Evolutionary conservation across 2,329 filamentous ascomycete genomes (phyloP).

Genomic region (Tolypocladium capitatum): DNA sequence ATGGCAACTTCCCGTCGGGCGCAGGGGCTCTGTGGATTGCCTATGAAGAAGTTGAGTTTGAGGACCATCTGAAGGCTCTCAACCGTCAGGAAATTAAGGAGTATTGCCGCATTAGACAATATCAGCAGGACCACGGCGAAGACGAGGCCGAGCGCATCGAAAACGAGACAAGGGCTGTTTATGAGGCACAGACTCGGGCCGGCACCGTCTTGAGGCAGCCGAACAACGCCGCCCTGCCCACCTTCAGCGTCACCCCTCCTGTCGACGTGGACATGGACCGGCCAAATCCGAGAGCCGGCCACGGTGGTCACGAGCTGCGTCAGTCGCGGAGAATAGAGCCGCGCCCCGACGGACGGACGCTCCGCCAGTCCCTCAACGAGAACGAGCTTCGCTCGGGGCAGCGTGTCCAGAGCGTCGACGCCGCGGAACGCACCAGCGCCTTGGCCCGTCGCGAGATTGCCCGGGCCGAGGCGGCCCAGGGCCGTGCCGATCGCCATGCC

Average conservation of each 20-base stretch:
- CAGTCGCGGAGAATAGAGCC: constrained; percentile 28
- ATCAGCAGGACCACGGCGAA: constrained; percentile 43
- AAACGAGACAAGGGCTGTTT: constrained; percentile 40
- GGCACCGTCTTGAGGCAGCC: constrained; percentile 17
- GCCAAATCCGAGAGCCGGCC: constrained; percentile 7
- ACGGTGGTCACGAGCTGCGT: constrained; percentile 25
- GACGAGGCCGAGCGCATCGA: constrained; percentile 27
- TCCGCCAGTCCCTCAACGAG: constrained; percentile 14
- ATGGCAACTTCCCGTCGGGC: constrained; percentile 47
- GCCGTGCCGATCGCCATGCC: constrained; percentile 35
- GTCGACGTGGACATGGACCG: constrained; percentile 6
- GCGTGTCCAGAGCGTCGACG: constrained; percentile 14
- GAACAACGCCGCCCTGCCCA: constrained; percentile 6
- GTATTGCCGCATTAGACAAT: constrained; percentile 48
- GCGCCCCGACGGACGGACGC: constrained; percentile 13
- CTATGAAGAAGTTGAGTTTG: constrained; percentile 47
- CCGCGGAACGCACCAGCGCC: constrained; percentile 32
- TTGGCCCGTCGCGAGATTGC: constrained; percentile 39
- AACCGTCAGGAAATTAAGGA: constrained; percentile 46
- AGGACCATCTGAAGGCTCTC: constrained; percentile 38
- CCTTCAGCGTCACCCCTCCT: constrained; percentile 10
- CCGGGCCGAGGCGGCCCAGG: constrained; percentile 36
- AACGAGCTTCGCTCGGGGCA: constrained; percentile 4
- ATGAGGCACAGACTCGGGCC: constrained; percentile 33
- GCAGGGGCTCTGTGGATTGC: constrained; percentile 49